Conservation (phyloP, 345 rosid genomes). For the Pugionium dolabratum region DNA sequence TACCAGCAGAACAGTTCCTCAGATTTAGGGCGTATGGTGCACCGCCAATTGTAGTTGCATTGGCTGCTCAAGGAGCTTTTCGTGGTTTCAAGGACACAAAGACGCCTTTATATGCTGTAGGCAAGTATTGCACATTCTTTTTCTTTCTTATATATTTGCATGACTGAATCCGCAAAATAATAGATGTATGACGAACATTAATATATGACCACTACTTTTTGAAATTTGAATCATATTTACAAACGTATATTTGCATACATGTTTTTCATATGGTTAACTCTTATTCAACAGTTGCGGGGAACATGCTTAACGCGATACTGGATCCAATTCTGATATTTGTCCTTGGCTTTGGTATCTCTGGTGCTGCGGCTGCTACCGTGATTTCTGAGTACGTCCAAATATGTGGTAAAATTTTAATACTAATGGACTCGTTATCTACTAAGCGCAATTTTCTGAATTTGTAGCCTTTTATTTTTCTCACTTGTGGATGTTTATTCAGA, state of each 20-base stretch:
- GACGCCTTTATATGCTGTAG: conserved; percentile 89
- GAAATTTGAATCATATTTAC: not conserved
- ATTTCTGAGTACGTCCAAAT: conserved; percentile 88
- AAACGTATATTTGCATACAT: not conserved
- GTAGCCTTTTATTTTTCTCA: conserved; percentile 15
- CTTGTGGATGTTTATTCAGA: conserved; percentile 44
- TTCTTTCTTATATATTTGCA: conserved; percentile 5
- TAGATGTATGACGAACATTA: not conserved
- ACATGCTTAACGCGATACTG: conserved; percentile 68
- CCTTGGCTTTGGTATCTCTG: conserved; percentile 72
- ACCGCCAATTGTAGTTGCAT: conserved; percentile 89
- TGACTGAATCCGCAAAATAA: not conserved
- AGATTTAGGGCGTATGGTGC: conserved; percentile 82
- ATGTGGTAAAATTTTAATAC: conserved; percentile 59
- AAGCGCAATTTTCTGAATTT: conserved; percentile 19
- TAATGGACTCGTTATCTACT: not conserved
- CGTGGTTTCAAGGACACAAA: conserved; percentile 94
- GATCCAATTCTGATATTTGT: conserved; percentile 75
- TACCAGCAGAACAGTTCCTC: conserved; percentile 82
- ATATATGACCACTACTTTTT: not conserved
- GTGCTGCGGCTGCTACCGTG: conserved; percentile 91
- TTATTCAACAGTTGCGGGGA: conserved; percentile 74
- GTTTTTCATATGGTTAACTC: conserved; percentile 17
- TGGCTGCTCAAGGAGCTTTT: conserved; percentile 93
- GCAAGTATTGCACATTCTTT: conserved; percentile 55